Evolutionary conservation across 2,329 filamentous ascomycete species (phyloP).

Genomic region (Exophiala viscosa): DNA sequence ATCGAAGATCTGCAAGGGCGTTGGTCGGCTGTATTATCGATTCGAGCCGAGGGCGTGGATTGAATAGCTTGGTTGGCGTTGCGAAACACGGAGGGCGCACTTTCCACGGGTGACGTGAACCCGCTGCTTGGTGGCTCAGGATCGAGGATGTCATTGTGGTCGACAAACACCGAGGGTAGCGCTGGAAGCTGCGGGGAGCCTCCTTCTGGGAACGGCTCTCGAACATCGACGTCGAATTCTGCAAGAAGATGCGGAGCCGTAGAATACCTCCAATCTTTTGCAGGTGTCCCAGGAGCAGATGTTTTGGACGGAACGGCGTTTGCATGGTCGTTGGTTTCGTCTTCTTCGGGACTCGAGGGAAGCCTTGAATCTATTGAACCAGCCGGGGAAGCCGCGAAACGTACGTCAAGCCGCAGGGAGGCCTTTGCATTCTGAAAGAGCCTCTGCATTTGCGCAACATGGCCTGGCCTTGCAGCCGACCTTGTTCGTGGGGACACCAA

Average conservation of each 20-base stretch:
- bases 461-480: constrained; percentile 21
- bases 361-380: constrained; percentile 28
- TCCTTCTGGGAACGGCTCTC: constrained; percentile 27
- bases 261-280: constrained; percentile 28
- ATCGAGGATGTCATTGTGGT: constrained; percentile 4
- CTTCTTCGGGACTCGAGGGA: constrained; percentile 11
- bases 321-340: background rate
- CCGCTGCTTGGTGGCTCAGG: constrained; percentile 28
- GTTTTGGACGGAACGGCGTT: background rate
- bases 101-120: constrained; percentile 23
- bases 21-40: background rate
- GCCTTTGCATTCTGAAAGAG: constrained; percentile 28
- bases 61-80: background rate
- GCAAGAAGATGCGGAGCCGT: constrained; percentile 22
- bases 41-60: background rate
- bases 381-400: constrained; percentile 25
- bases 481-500: constrained; percentile 10
- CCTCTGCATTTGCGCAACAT: constrained; percentile 27
- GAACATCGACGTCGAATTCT: constrained; percentile 25
- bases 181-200: constrained; percentile 25
- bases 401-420: constrained; percentile 24
- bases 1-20: background rate
- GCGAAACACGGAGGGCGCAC: background rate
- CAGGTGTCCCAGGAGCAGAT: constrained; percentile 1
- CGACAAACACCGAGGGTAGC: constrained; percentile 1